Evolutionary conservation across 2,329 filamentous ascomycete species (phyloP).

Genomic region (Cadophora sp.): DNA sequence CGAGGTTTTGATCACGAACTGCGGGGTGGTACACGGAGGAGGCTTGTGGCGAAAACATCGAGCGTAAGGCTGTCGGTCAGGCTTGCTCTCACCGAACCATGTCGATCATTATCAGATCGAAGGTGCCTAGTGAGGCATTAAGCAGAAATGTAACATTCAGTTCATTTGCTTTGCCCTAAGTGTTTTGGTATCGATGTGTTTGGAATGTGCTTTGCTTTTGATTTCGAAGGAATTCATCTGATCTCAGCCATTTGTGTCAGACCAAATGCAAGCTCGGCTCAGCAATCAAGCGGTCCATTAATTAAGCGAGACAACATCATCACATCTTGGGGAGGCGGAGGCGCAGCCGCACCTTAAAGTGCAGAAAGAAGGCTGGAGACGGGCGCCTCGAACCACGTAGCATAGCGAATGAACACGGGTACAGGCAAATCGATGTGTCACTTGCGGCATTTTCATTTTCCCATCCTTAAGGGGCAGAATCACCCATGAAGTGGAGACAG

Average conservation of each 20-base stretch:
- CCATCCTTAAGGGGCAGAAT: constrained; percentile 3
- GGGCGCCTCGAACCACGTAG: not conserved
- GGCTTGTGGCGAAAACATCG: not conserved
- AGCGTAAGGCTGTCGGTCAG: not conserved
- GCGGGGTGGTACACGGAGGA: not conserved
- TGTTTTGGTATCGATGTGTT: too few species aligned
- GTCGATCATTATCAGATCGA: not conserved
- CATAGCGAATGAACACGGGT: not conserved
- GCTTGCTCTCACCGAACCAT: not conserved
- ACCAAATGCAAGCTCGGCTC: not conserved
- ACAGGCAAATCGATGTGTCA: not conserved
- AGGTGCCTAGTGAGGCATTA: too few species aligned
- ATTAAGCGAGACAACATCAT: constrained; percentile 7
- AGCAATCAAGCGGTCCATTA: constrained; percentile 6
- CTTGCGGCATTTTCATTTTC: constrained; percentile 2
- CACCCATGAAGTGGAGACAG: constrained; percentile 4
- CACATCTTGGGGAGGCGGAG: not conserved
- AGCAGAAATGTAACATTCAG: too few species aligned
- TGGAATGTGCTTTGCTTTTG: too few species aligned
- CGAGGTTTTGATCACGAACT: not conserved
- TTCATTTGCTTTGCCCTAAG: too few species aligned
- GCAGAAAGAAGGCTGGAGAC: not conserved
- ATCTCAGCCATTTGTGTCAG: not conserved
- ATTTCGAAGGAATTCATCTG: not conserved
- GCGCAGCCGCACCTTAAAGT: constrained; percentile 5